Evolutionary conservation across 805 yeast genomes (phyloP), one percentile per base, ranked within the genome.

Genomic region (Saturnispora kantuleensis): DNA sequence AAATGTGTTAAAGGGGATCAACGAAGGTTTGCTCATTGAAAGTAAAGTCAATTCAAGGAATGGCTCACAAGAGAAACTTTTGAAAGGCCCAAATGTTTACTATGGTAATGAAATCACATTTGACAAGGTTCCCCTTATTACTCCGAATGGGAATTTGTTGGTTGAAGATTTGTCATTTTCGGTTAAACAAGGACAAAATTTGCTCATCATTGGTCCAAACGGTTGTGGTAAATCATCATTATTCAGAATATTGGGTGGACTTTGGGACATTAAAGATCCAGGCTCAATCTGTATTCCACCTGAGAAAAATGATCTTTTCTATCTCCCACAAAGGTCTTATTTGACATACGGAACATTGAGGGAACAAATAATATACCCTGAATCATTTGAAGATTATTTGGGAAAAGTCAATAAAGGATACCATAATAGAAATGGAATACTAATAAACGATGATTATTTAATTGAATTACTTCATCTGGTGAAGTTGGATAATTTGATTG

Each of bases 161-260:
- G 80, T 84, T 17, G 69, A 75, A 37, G 73, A 76, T 33, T 69
- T 89, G 53, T 69, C 76, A 26, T 88, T 89, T 61, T 73, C 80
- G 41, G 75, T 89, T 44, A 75, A 81, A 50, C 82, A 77, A 31
- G 96, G 96, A 31, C 81, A 88, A 42, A 93, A 89, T 62, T 68
- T 89, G 41, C 70, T 89, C 43, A 88, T 89, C 58, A 88, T 90
- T 9, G 97, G 97, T 0, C 97, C 97, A 11, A 89, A 89, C 58
- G 97, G 97, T 1, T 84, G 95, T 50, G 97, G 97, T 26, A 89
- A 89, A 64, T 88, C 96, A 0, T 89, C 97, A 0, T 67, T 89
- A 46, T 89, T 89, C 62, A 75, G 97, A 58, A 76, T 89, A 56
- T 71, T 89, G 39, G 96, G 97, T 45, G 96, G 96, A 0, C 69